Percentiles rank a stretch among this genome's conserved stretches.
Conservation (phyloP, 495 filamentous ascomycete species). For the Thermothielavioides terrestris region DNA sequence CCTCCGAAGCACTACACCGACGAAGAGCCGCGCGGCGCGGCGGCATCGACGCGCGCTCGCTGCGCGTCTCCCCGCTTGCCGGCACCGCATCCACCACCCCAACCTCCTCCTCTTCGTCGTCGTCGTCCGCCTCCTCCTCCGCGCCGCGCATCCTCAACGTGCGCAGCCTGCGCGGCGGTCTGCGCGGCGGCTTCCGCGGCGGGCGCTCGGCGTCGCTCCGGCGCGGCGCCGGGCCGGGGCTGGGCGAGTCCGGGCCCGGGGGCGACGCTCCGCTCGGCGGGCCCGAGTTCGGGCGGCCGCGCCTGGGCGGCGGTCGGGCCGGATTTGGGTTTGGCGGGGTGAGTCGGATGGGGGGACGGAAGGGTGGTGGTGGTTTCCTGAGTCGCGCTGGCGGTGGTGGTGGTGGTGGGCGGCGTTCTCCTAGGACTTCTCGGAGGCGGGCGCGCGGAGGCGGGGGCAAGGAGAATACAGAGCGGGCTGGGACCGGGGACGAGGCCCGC, state of each 20-base stretch:
- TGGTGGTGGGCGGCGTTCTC: background rate
- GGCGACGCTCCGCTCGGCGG: too few relatives aligned
- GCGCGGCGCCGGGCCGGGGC: background rate
- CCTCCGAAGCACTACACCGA: background rate
- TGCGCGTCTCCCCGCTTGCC: constrained; percentile 4
- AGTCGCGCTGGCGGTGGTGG: constrained; percentile 2
- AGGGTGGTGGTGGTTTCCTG: background rate
- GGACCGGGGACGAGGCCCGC: background rate
- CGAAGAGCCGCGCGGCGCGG: too few relatives aligned
- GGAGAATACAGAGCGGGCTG: background rate
- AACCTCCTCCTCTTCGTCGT: too few relatives aligned
- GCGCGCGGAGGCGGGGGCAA: background rate
- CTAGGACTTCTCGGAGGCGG: too few relatives aligned
- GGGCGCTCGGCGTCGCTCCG: background rate
- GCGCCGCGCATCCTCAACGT: constrained; percentile 22
- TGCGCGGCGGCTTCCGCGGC: constrained; percentile 5
- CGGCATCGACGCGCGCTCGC: constrained; percentile 14
- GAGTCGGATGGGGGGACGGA: too few relatives aligned
- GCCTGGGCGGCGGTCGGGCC: too few relatives aligned
- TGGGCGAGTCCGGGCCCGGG: too few relatives aligned
- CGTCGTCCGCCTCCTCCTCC: background rate
- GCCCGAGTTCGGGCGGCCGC: too few relatives aligned
- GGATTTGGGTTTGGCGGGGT: too few relatives aligned
- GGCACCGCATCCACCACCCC: background rate
- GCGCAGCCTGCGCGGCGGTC: constrained; percentile 19